Base-by-base conservation (phyloP, 2,329 filamentous ascomycete genomes). In the Aquanectria penicillioides region DNA sequence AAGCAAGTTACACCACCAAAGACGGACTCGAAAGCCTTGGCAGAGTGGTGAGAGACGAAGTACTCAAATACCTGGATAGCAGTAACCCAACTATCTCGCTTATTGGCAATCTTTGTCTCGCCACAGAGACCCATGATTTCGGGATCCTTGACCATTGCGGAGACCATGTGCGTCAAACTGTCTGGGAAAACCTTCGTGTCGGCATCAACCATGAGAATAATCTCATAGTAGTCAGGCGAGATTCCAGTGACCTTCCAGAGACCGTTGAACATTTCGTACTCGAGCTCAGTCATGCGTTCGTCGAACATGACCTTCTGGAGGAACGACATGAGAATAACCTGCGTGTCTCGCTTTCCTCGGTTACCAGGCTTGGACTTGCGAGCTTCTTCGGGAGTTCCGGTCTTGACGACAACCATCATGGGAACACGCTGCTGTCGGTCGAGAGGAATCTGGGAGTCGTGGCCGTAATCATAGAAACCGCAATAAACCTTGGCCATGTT, bases 221-320 rank as follows among this genome's bases (percentile, higher is more conserved):
- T 90, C 76, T 99, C 95, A 77, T 98, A 99, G 76, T 94, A 99
- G 77, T 99, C 95, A 12, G 95, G 95, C 4, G 94, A 97, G 63
- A 99, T 98, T 68, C 96, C 96, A 15, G 95, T 99, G 38, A 99
- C 92, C 77, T 97, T 97, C 94, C 94, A 99, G 63, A 99, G 84
- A 51, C 95, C 95, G 74, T 98, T 99, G 83, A 99, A 99, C 92
- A 99, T 98, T 74, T 99, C 95, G 73, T 93, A 99, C 76, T 99
- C 95, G 49, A 99, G 89, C 77, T 99, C 94, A 15, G 96, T 99
- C 95, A 99, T 99, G 62, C 95, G 91, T 79, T 99, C 96, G 75
- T 99, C 95, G 71, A 99, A 99, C 95, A 99, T 99, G 73, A 99
- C 95, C 81, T 99, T 99, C 75, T 99, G 95, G 68, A 99, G 81